A percentile compares a stretch with the other conserved stretches of the same genome.
Conservation (phyloP, 2,329 filamentous ascomycete genomes). For the Apiospora arundinis region DNA sequence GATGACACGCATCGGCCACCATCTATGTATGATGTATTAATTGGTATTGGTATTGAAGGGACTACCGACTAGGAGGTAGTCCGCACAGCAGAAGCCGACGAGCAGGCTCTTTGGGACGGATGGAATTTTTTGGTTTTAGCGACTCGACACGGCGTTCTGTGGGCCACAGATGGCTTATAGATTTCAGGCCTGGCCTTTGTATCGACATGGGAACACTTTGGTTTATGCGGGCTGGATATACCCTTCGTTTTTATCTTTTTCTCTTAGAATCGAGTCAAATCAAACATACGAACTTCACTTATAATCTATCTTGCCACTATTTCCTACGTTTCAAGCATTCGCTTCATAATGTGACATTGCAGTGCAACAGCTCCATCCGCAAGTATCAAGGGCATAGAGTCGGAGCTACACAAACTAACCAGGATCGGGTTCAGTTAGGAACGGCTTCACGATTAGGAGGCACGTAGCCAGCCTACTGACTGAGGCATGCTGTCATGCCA, state of each 20-base stretch:
- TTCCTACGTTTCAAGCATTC: not conserved
- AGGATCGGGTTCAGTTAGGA: not conserved
- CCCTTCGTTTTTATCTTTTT: constrained; percentile 7
- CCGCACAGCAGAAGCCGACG: not conserved
- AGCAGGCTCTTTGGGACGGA: constrained; percentile 20
- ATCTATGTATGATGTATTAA: constrained; percentile 8
- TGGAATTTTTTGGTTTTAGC: not conserved
- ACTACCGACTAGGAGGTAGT: not conserved
- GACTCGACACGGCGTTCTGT: constrained; percentile 18
- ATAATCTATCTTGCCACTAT: not conserved
- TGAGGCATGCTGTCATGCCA: not conserved
- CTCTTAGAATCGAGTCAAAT: constrained; percentile 15
- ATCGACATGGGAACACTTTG: not conserved
- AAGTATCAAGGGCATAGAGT: not conserved
- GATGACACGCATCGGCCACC: not conserved
- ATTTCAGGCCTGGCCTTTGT: constrained; percentile 7
- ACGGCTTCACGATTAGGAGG: not conserved
- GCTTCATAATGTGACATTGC: not conserved
- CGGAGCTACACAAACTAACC: not conserved
- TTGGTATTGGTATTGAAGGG: constrained; percentile 18
- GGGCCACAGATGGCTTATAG: constrained; percentile 19
- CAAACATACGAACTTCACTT: not conserved
- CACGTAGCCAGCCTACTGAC: not conserved
- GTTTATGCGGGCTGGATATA: constrained; percentile 21
- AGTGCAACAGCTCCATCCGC: not conserved